These are phyloP conservation scores for Pisolithus microcarpus DNA, from an alignment of 768 basidiomycete genomes.

Conservation along the genomic window DNA sequence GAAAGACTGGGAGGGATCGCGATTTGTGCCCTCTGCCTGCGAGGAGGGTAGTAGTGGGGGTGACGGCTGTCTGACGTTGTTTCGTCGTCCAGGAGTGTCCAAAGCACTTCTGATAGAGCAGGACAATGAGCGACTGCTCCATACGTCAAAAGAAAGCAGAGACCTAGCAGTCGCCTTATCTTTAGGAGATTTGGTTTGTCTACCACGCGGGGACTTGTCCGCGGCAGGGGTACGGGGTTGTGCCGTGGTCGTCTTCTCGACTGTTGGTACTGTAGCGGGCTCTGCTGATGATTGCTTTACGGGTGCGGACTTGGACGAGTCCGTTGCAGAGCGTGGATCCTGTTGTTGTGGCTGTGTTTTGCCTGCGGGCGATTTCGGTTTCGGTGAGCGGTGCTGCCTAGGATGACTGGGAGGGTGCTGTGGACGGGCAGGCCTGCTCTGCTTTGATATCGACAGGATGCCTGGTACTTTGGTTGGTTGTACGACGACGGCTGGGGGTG, in stretches of 20 bases:
- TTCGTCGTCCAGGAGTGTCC: slow-evolving; percentile 39
- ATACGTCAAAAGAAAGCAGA: neutral
- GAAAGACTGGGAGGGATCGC: slow-evolving; percentile 17
- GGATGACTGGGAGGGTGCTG: slow-evolving; percentile 32
- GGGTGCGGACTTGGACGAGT: slow-evolving; percentile 25
- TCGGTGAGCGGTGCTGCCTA: slow-evolving; percentile 31
- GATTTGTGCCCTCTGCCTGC: slow-evolving; percentile 55
- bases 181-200: slow-evolving; percentile 33
- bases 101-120: slow-evolving; percentile 38
- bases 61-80: slow-evolving; percentile 55
- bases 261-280: slow-evolving; percentile 25
- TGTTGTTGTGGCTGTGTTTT: slow-evolving; percentile 18
- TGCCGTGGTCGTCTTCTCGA: slow-evolving; percentile 27
- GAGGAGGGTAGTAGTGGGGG: slow-evolving; percentile 47
- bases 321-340: slow-evolving; percentile 21
- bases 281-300: slow-evolving; percentile 22
- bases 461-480: slow-evolving; percentile 71
- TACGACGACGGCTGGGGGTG: slow-evolving; percentile 58
- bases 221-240: slow-evolving; percentile 13
- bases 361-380: slow-evolving; percentile 12
- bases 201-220: slow-evolving; percentile 27
- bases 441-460: slow-evolving; percentile 64
- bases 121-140: neutral
- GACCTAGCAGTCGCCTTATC: slow-evolving; percentile 40
- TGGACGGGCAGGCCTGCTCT: slow-evolving; percentile 27